These are phyloP conservation scores for Phyllosticta paracitricarpa DNA, from an alignment of 2,329 filamentous ascomycete species.

Conservation along the genomic window DNA sequence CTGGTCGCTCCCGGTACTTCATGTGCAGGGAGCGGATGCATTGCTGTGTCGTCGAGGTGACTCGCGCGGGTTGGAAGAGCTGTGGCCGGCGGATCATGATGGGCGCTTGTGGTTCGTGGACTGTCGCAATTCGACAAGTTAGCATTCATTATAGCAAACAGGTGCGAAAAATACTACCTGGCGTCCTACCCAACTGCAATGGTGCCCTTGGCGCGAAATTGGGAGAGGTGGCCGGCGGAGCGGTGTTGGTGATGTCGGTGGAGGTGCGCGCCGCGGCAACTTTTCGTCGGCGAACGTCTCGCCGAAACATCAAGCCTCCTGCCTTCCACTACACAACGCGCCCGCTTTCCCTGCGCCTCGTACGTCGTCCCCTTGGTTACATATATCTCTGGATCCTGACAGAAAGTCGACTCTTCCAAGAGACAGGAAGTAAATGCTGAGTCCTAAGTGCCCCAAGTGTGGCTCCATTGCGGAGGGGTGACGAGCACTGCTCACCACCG, in stretches of 20 bases:
- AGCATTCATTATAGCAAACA: not conserved
- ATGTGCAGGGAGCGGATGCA: conserved; percentile 29
- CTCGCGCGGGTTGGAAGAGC: conserved; percentile 2
- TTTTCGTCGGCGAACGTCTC: conserved; percentile 6
- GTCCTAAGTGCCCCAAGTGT: not conserved
- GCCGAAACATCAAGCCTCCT: not conserved
- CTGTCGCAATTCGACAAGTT: not conserved
- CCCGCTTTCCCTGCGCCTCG: too few relatives aligned
- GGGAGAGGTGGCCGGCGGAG: not conserved
- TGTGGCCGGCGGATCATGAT: conserved; percentile 26
- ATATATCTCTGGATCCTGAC: not conserved
- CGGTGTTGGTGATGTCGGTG: conserved; percentile 3
- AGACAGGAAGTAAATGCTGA: not conserved
- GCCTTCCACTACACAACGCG: not conserved
- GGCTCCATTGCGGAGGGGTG: not conserved
- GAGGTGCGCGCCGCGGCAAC: conserved; percentile 8
- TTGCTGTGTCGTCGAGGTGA: not conserved
- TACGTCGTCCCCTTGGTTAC: too few relatives aligned
- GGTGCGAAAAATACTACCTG: not conserved
- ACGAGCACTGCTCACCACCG: not conserved
- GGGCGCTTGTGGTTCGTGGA: conserved; percentile 7
- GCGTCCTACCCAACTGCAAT: not conserved
- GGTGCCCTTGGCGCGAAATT: not conserved
- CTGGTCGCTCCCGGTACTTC: conserved; percentile 30
- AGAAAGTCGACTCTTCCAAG: not conserved